phyloP scores from a whole-genome alignment of 129 eudicot genomes.

The Mikania micrantha region DNA sequence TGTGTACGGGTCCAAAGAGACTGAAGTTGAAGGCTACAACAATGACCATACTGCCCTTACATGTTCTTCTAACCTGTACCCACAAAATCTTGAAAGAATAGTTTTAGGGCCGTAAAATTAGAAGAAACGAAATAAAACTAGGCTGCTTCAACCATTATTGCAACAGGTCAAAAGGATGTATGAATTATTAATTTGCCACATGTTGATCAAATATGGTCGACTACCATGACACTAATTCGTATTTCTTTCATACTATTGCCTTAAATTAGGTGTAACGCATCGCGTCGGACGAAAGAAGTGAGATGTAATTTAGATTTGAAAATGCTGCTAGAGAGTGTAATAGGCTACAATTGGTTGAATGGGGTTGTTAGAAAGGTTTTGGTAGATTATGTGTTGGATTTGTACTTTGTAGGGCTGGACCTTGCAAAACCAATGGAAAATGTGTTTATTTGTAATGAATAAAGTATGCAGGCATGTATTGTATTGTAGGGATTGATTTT shows the following conservation, averaged over 20 bases:
- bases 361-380: constrained; percentile 15
- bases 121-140: constrained; percentile 23
- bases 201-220: constrained; percentile 13
- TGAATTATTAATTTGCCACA: constrained; percentile 7
- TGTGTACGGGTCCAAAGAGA: constrained; percentile 49
- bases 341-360: constrained; percentile 13
- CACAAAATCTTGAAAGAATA: constrained; percentile 50
- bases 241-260: constrained; percentile 22
- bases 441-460: constrained; percentile 18
- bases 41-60: constrained; percentile 37
- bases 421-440: not conserved
- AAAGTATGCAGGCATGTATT: constrained; percentile 5
- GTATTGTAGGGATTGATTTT: not conserved
- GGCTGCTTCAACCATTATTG: constrained; percentile 14
- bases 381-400: constrained; percentile 6
- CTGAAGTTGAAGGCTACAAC: constrained; percentile 37
- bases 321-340: constrained; percentile 5
- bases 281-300: not conserved
- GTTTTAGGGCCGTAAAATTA: constrained; percentile 40
- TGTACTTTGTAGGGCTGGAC: constrained; percentile 13
- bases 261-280: constrained; percentile 16
- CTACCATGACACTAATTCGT: not conserved
- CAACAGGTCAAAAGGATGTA: constrained; percentile 20
- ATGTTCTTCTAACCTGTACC: constrained; percentile 51
- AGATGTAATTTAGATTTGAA: constrained; percentile 14